A percentile compares a stretch with the other conserved stretches of the same genome.
These are phyloP conservation scores for Cladosporium sp. DNA, from an alignment of 2,329 filamentous ascomycete species.

Conservation along the genomic window DNA sequence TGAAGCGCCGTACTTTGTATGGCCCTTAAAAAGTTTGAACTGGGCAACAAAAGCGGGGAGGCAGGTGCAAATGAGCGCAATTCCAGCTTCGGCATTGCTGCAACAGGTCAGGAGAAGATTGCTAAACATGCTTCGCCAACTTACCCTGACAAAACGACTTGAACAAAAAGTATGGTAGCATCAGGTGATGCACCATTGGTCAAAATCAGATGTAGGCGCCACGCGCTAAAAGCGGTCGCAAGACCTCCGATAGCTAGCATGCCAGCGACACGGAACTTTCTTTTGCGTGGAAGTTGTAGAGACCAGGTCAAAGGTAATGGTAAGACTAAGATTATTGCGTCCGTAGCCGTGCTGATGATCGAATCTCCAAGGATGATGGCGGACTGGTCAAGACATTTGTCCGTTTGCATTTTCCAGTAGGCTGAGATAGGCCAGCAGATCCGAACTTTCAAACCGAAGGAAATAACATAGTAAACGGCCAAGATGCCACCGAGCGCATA, in stretches of 20 bases:
- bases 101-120: too few species aligned
- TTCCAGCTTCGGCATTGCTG: conserved; percentile 10
- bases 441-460: background rate
- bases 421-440: conserved; percentile 6
- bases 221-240: conserved; percentile 7
- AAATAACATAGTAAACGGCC: background rate
- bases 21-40: background rate
- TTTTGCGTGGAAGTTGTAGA: background rate
- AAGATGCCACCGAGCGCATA: background rate
- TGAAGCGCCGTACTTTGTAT: background rate
- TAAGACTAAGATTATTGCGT: conserved; percentile 1
- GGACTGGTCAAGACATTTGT: conserved; percentile 4
- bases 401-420: background rate
- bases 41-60: conserved; percentile 2
- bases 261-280: conserved; percentile 1
- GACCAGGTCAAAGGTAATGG: conserved; percentile 6
- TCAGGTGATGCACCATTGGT: background rate
- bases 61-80: conserved; percentile 4
- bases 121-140: too few species aligned
- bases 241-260: conserved; percentile 4
- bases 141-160: conserved; percentile 4
- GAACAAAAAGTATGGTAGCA: conserved; percentile 1
- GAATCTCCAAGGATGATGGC: background rate
- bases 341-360: conserved; percentile 4
- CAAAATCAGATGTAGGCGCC: background rate